These are phyloP conservation scores for Globisporangium ultimum DNA, from an alignment of 352 stramenopile species.

Conservation along the genomic window DNA sequence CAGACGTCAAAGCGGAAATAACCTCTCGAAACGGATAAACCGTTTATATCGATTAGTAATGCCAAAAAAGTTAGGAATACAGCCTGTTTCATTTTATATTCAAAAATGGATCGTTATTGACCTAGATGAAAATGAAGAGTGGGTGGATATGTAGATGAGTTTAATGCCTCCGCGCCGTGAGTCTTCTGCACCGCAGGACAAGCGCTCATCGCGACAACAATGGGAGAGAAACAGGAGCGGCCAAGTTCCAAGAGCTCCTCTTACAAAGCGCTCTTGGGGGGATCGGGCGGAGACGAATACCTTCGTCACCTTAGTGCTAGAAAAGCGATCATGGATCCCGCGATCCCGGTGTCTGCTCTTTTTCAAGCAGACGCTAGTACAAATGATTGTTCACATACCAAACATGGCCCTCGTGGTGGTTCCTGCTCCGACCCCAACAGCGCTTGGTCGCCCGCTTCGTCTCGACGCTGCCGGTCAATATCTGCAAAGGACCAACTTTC, in stretches of 20 bases:
- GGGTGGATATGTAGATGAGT: conserved; percentile 31
- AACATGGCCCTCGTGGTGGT: conserved; percentile 7
- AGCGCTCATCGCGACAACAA: conserved; percentile 48
- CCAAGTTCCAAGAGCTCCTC: conserved; percentile 5
- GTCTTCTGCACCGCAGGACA: conserved; percentile 34
- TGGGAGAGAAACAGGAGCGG: conserved; percentile 3
- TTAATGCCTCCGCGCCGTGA: conserved; percentile 40
- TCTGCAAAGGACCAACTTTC: conserved; percentile 15
- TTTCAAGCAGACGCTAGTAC: conserved; percentile 41
- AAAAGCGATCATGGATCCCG: conserved; percentile 75
- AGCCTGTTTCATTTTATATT: conserved; percentile 11
- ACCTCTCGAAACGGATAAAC: no score
- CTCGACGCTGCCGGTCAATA: conserved; percentile 2
- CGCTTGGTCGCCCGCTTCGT: not conserved
- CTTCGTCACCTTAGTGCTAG: conserved; percentile 64
- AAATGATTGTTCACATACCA: conserved; percentile 8
- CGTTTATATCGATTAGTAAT: no score
- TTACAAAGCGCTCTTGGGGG: not conserved
- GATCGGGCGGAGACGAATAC: conserved; percentile 40
- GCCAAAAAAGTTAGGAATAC: no score
- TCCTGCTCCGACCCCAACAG: not conserved
- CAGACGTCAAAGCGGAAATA: no score
- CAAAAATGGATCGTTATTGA: no score
- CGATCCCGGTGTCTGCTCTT: conserved; percentile 55
- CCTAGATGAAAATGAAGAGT: not conserved